Evolutionary conservation across 179 eudicot species (phyloP), one percentile per base, ranked within the genome.

Genomic region (Drosera spatulata): DNA sequence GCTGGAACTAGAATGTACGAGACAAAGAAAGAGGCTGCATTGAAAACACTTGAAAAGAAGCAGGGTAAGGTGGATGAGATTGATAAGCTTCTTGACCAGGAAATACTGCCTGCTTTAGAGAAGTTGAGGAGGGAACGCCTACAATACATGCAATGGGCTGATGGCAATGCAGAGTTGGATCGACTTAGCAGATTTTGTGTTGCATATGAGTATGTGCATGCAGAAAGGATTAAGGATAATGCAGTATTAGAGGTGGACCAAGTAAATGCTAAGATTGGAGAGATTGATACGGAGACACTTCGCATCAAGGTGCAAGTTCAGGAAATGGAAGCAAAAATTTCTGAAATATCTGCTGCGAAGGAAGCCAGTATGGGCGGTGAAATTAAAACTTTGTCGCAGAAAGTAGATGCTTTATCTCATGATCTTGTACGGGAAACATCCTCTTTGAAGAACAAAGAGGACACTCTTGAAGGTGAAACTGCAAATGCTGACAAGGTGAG

Each of bases 1-100:
- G 94, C 99, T 69, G 99, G 99, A 65, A 93, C 99, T 46, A 93
- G 99, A 78, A 93, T 93, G 99, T 93, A 93, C 50, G 99, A 93
- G 73, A 89, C 95, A 48, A 93, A 93, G 85, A 93, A 93, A 76
- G 99, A 93, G 75, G 72, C 85, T 69, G 99, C 97, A 61, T 59
- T 93, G 44, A 93, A 90, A 71, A 93, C 99, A 22, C 95, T 93
- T 59, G 99, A 89, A 69, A 93, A 93, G 65, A 93, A 93, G 66
- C 99, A 93, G 56, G 73, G 84, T 53, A 93, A 93, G 77, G 99
- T 93, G 38, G 97, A 89, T 76, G 99, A 93, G 77, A 93, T 93
- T 62, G 94, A 93, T 69, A 89, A 89, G 77, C 97, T 93, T 75
- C 94, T 93, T 63, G 88, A 86, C 63, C 88, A 75, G 53, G 97